Conservation (phyloP, 2,329 filamentous ascomycete species). For the Penicillium sp. region DNA sequence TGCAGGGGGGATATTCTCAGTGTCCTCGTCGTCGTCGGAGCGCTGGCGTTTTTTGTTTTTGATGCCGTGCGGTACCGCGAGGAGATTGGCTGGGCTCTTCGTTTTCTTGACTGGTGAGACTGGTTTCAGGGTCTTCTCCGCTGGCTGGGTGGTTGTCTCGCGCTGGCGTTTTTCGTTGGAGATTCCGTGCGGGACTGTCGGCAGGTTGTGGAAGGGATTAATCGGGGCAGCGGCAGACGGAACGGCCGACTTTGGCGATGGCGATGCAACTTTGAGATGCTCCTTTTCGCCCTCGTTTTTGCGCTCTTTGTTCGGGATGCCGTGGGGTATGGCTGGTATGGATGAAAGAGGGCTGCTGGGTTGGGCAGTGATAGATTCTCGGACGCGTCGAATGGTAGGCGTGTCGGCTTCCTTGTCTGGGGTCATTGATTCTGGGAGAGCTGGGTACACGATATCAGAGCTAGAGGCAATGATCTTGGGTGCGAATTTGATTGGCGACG, state of each 20-base stretch:
- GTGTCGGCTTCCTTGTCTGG: constrained; percentile 28
- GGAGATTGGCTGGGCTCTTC: constrained; percentile 22
- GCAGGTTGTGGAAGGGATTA: constrained; percentile 24
- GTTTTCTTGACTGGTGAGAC: constrained; percentile 16
- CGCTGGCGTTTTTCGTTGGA: constrained; percentile 30
- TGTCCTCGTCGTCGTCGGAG: constrained; percentile 11
- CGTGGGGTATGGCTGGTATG: constrained; percentile 35
- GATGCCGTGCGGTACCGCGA: constrained; percentile 36
- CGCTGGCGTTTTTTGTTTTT: constrained; percentile 27
- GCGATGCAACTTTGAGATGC: not conserved
- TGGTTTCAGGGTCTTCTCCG: constrained; percentile 22
- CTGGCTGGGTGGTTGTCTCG: constrained; percentile 13
- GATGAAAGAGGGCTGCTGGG: constrained; percentile 22
- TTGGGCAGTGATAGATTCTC: constrained; percentile 26
- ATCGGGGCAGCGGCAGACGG: not conserved
- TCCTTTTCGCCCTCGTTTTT: constrained; percentile 18
- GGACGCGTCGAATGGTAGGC: constrained; percentile 40
- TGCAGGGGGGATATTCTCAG: constrained; percentile 21
- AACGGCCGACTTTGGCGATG: not conserved
- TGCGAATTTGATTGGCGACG: constrained; percentile 39
- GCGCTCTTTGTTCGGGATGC: constrained; percentile 33
- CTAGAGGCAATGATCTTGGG: constrained; percentile 18
- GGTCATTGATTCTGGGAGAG: constrained; percentile 33
- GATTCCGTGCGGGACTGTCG: constrained; percentile 37
- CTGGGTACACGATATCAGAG: constrained; percentile 34